A percentile compares a stretch with the other conserved stretches of the same genome.
Conservation (phyloP, 805 yeast species). For the Lipomyces yamadae region DNA sequence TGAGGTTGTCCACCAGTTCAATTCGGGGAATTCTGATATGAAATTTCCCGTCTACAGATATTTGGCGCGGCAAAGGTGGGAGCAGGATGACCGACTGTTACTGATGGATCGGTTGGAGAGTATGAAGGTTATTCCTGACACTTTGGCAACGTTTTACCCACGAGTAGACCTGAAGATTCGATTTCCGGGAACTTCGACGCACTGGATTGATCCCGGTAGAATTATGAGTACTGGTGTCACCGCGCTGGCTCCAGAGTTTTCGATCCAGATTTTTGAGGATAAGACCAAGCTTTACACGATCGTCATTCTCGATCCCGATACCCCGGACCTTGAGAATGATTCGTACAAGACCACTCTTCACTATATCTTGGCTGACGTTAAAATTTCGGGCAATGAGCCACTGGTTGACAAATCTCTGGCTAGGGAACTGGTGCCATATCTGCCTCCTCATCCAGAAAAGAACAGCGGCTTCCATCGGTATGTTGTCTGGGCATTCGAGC, state of each 20-base stretch:
- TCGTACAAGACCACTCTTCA: constrained; percentile 69
- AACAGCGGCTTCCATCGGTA: constrained; percentile 83
- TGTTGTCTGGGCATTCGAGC: constrained; percentile 89
- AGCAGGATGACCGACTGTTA: constrained; percentile 67
- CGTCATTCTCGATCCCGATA: constrained; percentile 87
- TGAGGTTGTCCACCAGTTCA: constrained; percentile 74
- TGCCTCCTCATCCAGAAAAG: constrained; percentile 88
- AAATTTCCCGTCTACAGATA: constrained; percentile 79
- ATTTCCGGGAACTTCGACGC: constrained; percentile 65
- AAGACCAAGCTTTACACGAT: constrained; percentile 69
- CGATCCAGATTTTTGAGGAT: constrained; percentile 71
- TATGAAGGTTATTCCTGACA: constrained; percentile 86
- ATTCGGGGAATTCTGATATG: constrained; percentile 61
- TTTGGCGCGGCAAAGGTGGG: constrained; percentile 73
- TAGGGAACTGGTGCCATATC: constrained; percentile 60
- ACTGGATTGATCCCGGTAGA: constrained; percentile 80
- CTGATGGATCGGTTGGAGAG: constrained; percentile 92
- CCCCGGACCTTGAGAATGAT: constrained; percentile 75
- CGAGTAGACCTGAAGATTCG: constrained; percentile 72
- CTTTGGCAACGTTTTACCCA: constrained; percentile 87
- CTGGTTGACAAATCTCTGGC: constrained; percentile 45
- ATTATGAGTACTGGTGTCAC: constrained; percentile 75
- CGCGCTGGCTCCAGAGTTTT: constrained; percentile 73
- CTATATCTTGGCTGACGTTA: constrained; percentile 28
- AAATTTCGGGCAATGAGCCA: constrained; percentile 42